Evolutionary conservation across 2,329 filamentous ascomycete genomes (phyloP), one percentile per base, ranked within the genome.

Genomic region (Arachnomyces sp.): DNA sequence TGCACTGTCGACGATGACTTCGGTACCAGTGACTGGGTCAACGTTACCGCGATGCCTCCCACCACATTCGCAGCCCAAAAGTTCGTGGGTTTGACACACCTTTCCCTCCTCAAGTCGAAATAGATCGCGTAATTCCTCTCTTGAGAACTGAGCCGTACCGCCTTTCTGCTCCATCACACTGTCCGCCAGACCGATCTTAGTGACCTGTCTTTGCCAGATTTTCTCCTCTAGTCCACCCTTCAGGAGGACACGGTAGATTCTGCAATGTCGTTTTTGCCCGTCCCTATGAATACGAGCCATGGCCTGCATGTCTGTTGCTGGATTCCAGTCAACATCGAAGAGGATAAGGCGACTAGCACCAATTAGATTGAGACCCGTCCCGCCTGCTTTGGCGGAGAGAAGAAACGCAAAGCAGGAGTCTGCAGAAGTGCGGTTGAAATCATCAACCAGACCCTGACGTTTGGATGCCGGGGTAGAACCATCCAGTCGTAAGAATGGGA

Each of bases 271-370:
- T 55, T 80, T 82, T 55, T 86, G 82, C 1, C 82, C 82, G 50
- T 85, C 80, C 36, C 82, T 74, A 54, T 86, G 81, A 34, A 86
- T 82, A 11, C 82, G 77, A 9, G 81, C 82, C 80, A 86, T 85
- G 6, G 82, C 82, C 56, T 86, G 82, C 14, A 82, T 65, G 51
- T 86, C 82, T 0, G 78, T 83, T 1, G 80, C 79, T 1, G 82
- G 82, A 51, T 86, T 86, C 82, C 82, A 86, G 60, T 86, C 82
- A 7, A 83, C 75, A 50, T 86, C 82, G 50, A 84, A 86, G 1
- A 86, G 73, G 4, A 86, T 66, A 2, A 86, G 72, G 15, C 82
- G 74, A 25, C 78, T 82, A 4, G 81, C 82, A 7, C 82, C 82
- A 36, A 82, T 80, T 3, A 86, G 69, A 51, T 86, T 86, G 34